Conservation (phyloP, 2,329 filamentous ascomycete genomes). For the Ophiosphaerella narmari region DNA sequence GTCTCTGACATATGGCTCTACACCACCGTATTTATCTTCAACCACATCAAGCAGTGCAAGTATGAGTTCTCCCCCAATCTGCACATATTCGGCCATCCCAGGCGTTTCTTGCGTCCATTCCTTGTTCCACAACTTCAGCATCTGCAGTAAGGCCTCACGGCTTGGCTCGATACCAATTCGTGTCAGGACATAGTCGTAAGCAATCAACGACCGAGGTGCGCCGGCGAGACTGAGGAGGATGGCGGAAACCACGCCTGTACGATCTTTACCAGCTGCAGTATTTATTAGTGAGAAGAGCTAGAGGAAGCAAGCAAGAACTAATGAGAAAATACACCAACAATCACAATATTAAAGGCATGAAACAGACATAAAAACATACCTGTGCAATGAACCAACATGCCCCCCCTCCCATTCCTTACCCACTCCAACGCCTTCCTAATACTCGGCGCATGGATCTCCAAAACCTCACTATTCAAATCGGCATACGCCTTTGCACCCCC, state of each 20-base stretch:
- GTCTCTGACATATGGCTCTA: constrained; percentile 16
- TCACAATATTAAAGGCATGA: background rate
- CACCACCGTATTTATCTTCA: constrained; percentile 18
- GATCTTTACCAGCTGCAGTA: constrained; percentile 23
- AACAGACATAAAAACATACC: constrained; percentile 1
- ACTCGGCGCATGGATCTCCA: constrained; percentile 12
- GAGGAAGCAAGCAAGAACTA: background rate
- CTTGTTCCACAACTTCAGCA: constrained; percentile 18
- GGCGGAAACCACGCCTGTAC: constrained; percentile 24
- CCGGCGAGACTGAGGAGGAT: constrained; percentile 20
- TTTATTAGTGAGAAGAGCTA: background rate
- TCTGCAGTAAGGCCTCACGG: constrained; percentile 14
- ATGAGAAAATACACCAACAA: background rate
- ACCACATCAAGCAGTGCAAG: constrained; percentile 15
- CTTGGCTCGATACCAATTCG: constrained; percentile 21
- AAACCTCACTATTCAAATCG: constrained; percentile 17
- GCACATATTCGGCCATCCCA: constrained; percentile 16
- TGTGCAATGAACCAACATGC: constrained; percentile 24
- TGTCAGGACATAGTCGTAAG: constrained; percentile 19
- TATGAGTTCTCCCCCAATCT: constrained; percentile 16
- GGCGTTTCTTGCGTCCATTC: constrained; percentile 18
- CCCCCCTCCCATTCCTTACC: constrained; percentile 10
- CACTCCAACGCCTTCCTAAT: constrained; percentile 15
- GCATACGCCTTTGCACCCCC: constrained; percentile 57
- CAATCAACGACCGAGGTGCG: constrained; percentile 10